A percentile compares a stretch with the other conserved stretches of the same genome.
phyloP scores from a whole-genome alignment of 164 flowering plant genomes.

The Sextonia rubra region DNA sequence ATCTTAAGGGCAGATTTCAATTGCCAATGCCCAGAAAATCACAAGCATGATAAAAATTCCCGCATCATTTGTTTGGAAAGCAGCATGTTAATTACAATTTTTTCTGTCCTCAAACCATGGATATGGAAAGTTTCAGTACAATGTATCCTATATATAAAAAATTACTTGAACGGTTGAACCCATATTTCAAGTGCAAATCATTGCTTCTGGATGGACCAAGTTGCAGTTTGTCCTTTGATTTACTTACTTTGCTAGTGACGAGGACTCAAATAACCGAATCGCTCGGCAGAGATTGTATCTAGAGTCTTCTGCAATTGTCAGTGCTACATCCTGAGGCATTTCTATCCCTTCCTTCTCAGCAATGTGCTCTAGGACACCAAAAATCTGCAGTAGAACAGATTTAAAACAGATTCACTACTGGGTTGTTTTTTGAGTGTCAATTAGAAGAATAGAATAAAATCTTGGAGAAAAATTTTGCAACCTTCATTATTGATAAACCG shows the following conservation, averaged over 20 bases:
- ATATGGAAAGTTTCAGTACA: too few species aligned
- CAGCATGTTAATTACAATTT: background rate
- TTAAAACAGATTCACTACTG: too few species aligned
- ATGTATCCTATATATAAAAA: too few species aligned
- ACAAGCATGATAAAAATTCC: background rate
- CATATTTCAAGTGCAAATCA: too few species aligned
- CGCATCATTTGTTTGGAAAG: background rate
- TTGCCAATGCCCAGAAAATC: too few species aligned
- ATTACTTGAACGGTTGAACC: too few species aligned
- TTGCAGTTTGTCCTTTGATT: background rate
- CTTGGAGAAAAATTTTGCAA: background rate
- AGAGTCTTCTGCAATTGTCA: slow-evolving; percentile 44
- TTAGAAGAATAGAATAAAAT: too few species aligned
- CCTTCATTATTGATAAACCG: background rate
- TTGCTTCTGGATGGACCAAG: background rate
- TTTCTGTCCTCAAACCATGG: too few species aligned
- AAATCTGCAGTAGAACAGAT: slow-evolving; percentile 29
- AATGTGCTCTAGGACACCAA: slow-evolving; percentile 53
- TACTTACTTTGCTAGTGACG: slow-evolving; percentile 41
- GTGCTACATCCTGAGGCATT: slow-evolving; percentile 39
- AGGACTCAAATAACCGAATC: slow-evolving; percentile 68
- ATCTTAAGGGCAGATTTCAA: background rate
- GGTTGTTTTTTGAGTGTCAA: too few species aligned
- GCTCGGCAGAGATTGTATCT: slow-evolving; percentile 67
- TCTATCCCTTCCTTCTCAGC: slow-evolving; percentile 47